Conservation (phyloP, 2,329 filamentous ascomycete genomes). For the Aspergillus caelatus region DNA sequence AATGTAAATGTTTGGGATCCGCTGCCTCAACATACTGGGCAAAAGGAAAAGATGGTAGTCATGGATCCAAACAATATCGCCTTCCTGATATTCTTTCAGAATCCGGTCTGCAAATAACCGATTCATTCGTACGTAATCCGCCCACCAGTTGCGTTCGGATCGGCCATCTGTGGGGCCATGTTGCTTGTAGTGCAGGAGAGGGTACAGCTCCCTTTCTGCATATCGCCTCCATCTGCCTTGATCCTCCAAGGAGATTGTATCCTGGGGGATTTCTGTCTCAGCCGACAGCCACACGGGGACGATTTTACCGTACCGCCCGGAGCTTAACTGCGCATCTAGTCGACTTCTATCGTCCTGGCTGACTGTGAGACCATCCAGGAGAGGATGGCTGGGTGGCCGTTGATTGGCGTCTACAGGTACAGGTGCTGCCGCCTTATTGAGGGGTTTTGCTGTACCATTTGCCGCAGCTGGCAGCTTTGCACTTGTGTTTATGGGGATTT, state of each 20-base stretch:
- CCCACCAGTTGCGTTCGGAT: constrained; percentile 80
- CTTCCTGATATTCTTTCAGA: constrained; percentile 84
- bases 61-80: constrained; percentile 89
- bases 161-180: constrained; percentile 86
- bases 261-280: constrained; percentile 69
- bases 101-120: constrained; percentile 89
- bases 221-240: constrained; percentile 87
- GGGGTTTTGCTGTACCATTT: constrained; percentile 43
- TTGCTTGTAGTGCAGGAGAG: constrained; percentile 93
- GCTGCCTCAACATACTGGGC: constrained; percentile 83
- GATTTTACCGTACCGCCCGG: constrained; percentile 75
- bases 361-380: constrained; percentile 71
- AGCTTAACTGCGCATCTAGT: constrained; percentile 73
- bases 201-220: constrained; percentile 89
- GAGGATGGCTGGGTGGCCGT: constrained; percentile 59
- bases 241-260: constrained; percentile 72
- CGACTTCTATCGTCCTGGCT: constrained; percentile 69
- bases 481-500: constrained; percentile 29
- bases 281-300: constrained; percentile 89
- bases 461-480: constrained; percentile 33
- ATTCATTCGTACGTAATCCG: constrained; percentile 92
- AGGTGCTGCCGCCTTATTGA: constrained; percentile 78
- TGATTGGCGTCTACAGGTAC: constrained; percentile 69
- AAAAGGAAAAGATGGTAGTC: constrained; percentile 93
- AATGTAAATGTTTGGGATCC: constrained; percentile 86